Evolutionary conservation across 2,329 filamentous ascomycete genomes (phyloP), one percentile per base, ranked within the genome.

Genomic region (Cladophialophora carrionii): DNA sequence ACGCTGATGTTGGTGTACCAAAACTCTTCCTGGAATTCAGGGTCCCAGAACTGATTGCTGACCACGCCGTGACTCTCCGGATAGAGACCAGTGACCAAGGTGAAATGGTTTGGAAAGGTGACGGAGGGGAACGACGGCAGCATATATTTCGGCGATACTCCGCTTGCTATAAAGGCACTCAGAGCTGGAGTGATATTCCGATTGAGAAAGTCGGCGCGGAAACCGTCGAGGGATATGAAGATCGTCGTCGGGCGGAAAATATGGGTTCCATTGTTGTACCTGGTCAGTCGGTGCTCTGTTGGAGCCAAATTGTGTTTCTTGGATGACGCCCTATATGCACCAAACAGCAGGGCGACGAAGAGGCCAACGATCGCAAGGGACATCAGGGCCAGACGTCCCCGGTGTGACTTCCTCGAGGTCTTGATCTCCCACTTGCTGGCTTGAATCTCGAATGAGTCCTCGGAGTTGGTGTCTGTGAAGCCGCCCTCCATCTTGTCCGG

Each of bases 101-200:
- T 97, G 76, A 94, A 97, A 76, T 98, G 95, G 72, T 98, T 94
- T 12, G 95, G 95, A 72, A 99, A 99, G 0, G 95, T 99, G 53
- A 99, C 91, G 24, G 91, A 96, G 0, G 95, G 95, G 71, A 99
- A 99, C 46, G 92, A 96, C 0, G 95, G 95, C 6, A 87, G 84
- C 92, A 99, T 97, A 78, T 94, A 97, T 70, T 87, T 84, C 2
- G 95, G 94, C 5, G 93, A 96, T 10, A 98, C 88, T 32, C 95
- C 95, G 69, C 92, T 87, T 66, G 86, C 85, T 67, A 96, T 82
- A 69, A 99, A 89, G 1, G 87, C 84, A 71, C 87, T 91, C 8
- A 99, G 81, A 1, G 89, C 88, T 0, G 94, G 95, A 0, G 94
- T 97, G 34, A 98, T 79, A 0, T 88, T 89, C 14, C 92, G 88